Evolutionary conservation across 495 filamentous ascomycete species (phyloP), one percentile per base, ranked within the genome.

Genomic region (Polyplosphaeria fusca): DNA sequence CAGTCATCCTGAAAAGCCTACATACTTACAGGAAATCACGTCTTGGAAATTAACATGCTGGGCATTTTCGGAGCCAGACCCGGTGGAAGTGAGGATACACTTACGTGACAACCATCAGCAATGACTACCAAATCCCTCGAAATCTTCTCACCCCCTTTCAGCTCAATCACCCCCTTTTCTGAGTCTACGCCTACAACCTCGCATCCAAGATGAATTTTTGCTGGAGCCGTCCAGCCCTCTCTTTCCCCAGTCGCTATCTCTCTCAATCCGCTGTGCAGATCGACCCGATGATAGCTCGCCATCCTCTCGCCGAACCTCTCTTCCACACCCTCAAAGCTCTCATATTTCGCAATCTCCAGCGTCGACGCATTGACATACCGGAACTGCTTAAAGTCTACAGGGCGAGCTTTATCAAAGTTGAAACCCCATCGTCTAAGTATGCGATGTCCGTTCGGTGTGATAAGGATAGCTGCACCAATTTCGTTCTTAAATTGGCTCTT

Each of bases 381-480:
- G 13, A 44, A 45, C 4, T 30, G n/a, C 37, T 35, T 13, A 64
- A 68, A 44, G 14, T 67, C 13, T 22, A 68, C 48, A 49, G 58
- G 72, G 61, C 60, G 67, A 50, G 65, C 70, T 0, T 70, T 65
- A 1, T 61, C 68, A 0, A 73, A 73, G 23, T 77, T 69, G 47
- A 82, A 71, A 0, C 71, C 76, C 74, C 78, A 76, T 42, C 67
- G 72, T 13, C 68, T 55, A 2, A 85, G 67, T 24, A 79, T 73
- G 14, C 67, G 65, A 19, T 70, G 70, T 2, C 75, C 78, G 54
- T 82, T 82, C 1, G 79, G 79, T 0, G 73, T 70, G 4, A 77
- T 47, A n/a, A 73, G 68, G 46, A 82, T 77, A 18, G 78, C 79
- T 1, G 80, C 81, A 1, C 81, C 81, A 5, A 79, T 70, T 58